Evolutionary conservation across 2,329 filamentous ascomycete species (phyloP).

Genomic region (Colletotrichum lini): DNA sequence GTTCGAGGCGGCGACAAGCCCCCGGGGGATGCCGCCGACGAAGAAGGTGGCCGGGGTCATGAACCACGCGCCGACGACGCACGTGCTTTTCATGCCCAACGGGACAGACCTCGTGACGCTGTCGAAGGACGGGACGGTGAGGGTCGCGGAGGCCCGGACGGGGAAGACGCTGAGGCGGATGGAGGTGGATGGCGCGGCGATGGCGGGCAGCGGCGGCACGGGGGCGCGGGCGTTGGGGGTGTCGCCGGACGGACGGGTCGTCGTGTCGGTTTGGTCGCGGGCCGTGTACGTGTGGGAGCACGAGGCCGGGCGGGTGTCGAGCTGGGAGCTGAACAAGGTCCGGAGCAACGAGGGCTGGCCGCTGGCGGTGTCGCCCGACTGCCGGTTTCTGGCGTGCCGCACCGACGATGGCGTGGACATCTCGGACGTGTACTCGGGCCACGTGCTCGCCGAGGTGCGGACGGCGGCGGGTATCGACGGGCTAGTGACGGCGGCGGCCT

Average conservation of each 20-base stretch:
- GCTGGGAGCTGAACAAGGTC: slow-evolving; percentile 54
- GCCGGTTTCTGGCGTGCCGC: slow-evolving; percentile 55
- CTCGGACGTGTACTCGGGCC: slow-evolving; percentile 54
- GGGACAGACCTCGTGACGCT: slow-evolving; percentile 51
- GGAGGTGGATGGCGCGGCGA: slow-evolving; percentile 50
- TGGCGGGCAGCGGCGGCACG: slow-evolving; percentile 19
- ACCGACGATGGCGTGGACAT: slow-evolving; percentile 60
- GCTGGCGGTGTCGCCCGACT: slow-evolving; percentile 56
- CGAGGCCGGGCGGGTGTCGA: slow-evolving; percentile 50
- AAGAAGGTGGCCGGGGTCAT: slow-evolving; percentile 50
- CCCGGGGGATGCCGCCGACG: slow-evolving; percentile 14
- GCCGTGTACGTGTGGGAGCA: slow-evolving; percentile 57
- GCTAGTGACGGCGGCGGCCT: slow-evolving; percentile 54
- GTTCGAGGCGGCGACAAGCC: slow-evolving; percentile 17
- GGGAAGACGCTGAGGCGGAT: slow-evolving; percentile 55
- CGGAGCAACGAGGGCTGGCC: slow-evolving; percentile 57
- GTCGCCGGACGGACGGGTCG: slow-evolving; percentile 50
- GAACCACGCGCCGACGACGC: slow-evolving; percentile 56
- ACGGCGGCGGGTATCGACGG: slow-evolving; percentile 41
- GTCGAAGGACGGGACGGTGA: slow-evolving; percentile 55
- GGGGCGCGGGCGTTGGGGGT: slow-evolving; percentile 54
- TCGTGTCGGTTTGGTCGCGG: slow-evolving; percentile 57
- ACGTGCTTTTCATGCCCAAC: slow-evolving; percentile 54
- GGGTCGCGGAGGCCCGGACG: slow-evolving; percentile 52
- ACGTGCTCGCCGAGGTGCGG: slow-evolving; percentile 48